Evolutionary conservation across 2,329 filamentous ascomycete genomes (phyloP), one percentile per base, ranked within the genome.

Genomic region (Fusarium fracticaudum): DNA sequence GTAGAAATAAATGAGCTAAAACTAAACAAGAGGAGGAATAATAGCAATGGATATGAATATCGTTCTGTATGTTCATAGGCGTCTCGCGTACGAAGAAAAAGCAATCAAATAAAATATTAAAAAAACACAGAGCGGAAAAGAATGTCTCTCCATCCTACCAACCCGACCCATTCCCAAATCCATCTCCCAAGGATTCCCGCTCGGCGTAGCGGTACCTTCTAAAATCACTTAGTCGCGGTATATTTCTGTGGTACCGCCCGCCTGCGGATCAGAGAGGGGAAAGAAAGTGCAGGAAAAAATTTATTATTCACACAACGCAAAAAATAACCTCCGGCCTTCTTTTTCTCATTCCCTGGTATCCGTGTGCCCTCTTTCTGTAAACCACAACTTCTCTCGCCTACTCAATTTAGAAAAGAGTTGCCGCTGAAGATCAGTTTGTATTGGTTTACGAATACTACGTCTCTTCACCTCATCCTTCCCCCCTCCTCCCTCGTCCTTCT

Each of bases 301-400:
- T 73, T 71, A 82, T 83, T 83, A 78, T 81, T 82, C 81, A 81
- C 81, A 83, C 79, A 83, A 82, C 77, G 79, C 77, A 80, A 82
- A 81, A 80, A 81, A 79, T 78, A 81, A 78, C 78, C 78, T 80
- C 75, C 76, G 78, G 64, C 72, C 71, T 77, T 73, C 71, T 67
- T 79, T 80, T 81, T 76, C 73, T 74, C 72, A 64, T 74, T 66
- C 60, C 51, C 67, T 67, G 67, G 76, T 76, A 65, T 60, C 67
- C 71, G 73, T 78, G 77, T 78, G 75, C 76, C 76, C 78, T 79
- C 71, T 69, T 64, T 63, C 71, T 68, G 69, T 72, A 72, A 76
- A 77, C 73, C 79, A 80, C 79, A 79, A 67, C 45, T 73, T 74
- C 62, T 47, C 65, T 77, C 72, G 60, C 64, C 79, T 74, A 76